Percentiles rank a stretch among this genome's conserved stretches.
These are phyloP conservation scores for Wallacemonas sp. DNA, from an alignment of 208 protist genomes.

Conservation along the genomic window DNA sequence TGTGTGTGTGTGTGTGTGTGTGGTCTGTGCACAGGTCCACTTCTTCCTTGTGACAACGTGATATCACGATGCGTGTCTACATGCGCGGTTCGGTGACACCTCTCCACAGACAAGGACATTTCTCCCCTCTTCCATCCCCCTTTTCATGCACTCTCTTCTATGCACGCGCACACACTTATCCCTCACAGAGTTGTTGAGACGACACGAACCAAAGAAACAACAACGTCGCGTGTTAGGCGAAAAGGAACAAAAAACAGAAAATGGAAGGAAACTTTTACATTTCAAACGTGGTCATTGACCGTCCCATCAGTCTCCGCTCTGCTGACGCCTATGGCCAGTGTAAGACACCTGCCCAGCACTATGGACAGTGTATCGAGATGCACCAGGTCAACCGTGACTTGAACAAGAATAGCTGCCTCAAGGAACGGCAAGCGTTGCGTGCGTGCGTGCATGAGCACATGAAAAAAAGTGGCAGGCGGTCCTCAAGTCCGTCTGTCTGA, in stretches of 20 bases:
- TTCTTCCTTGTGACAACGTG: no score
- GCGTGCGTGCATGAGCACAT: slow-evolving; percentile 60
- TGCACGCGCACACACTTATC: no score
- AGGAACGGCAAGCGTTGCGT: slow-evolving; percentile 58
- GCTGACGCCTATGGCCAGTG: slow-evolving; percentile 62
- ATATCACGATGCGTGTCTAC: no score
- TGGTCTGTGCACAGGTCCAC: no score
- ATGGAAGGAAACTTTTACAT: slow-evolving; percentile 92
- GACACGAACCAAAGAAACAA: neutral
- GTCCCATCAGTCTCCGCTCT: slow-evolving; percentile 58
- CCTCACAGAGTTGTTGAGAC: neutral
- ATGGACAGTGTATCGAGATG: slow-evolving; percentile 76
- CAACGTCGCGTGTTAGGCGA: neutral
- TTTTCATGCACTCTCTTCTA: no score
- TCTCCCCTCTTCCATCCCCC: no score
- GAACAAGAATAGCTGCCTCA: slow-evolving; percentile 49
- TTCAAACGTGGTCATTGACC: slow-evolving; percentile 67
- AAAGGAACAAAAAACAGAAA: neutral
- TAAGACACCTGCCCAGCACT: slow-evolving; percentile 44
- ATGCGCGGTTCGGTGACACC: no score
- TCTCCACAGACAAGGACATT: no score
- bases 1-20: no score
- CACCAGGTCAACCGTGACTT: slow-evolving; percentile 77
- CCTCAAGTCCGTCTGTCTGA: neutral
- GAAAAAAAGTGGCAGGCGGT: slow-evolving; percentile 20